Base-by-base conservation (phyloP, 225 moss, liverwort and hornwort genomes). In the Asterella californica region DNA sequence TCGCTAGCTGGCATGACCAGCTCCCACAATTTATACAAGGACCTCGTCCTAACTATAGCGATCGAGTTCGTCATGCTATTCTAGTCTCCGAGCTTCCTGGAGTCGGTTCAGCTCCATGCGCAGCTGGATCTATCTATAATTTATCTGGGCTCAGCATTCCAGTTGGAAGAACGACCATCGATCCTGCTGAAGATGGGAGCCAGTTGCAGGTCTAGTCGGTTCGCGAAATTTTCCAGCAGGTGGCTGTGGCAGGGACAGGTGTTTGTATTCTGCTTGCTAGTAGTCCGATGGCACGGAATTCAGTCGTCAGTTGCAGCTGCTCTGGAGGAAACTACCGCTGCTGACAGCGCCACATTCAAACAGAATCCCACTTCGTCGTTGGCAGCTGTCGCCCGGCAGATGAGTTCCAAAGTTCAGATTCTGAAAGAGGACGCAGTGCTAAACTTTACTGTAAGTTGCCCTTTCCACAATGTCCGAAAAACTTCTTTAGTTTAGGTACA, bases 371-470 rank as follows among this genome's bases (percentile, higher is more conserved):
- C 18, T n/a, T 48, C 50, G 29, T 48, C 5, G 6, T 15, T 5
- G 24, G 47, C 9, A 49, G 29, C 21, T 49, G 29, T 27, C 1
- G 29, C 49, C 72, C n/a, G 50, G 6, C 49, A 50, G 29, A 48
- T 29, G 49, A 10, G 49, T 50, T 7, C 72, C n/a, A 49, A 12
- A 49, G 48, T 30, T 49, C 14, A 50, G 5, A 49, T 38, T 42
- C 70, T 4, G 70, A 45, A 70, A 19, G 15, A 29, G 67, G 67
- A 67, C 12, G n/a, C 42, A 72, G 30, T 29, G 48, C 72, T 72
- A 48, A 72, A 72, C n/a, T 72, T 72, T n/a, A 72, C 72, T 11
- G 72, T 72, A 49, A 72, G 72, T 72, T 14, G 45, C 48, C 49
- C 27, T 49, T n/a, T 72, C 48, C 19, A 21, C n/a, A n/a, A n/a